Evolutionary conservation across 352 stramenopile species (phyloP).

Genomic region (Pythium phragmitis): DNA sequence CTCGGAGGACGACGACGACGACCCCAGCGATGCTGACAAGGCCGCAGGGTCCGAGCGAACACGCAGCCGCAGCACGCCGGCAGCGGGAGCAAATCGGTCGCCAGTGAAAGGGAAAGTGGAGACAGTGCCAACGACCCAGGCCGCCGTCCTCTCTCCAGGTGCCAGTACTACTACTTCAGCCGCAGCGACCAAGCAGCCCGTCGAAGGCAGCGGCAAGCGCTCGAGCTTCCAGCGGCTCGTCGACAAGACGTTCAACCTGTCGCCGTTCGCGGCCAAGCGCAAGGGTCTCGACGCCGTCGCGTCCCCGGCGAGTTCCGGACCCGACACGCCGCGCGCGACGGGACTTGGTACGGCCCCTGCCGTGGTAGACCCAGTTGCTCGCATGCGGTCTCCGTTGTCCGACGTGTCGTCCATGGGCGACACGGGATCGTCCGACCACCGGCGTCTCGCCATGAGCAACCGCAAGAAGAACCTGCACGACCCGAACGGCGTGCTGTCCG

Average conservation of each 20-base stretch:
- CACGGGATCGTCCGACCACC: conserved; percentile 1
- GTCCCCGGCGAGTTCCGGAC: conserved; percentile 11
- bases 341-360: background rate
- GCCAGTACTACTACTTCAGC: too few relatives aligned
- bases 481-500: conserved; percentile 10
- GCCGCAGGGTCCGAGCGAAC: background rate
- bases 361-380: background rate
- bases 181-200: conserved; percentile 1
- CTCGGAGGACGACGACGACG: conserved; percentile 26
- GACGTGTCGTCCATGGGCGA: conserved; percentile 18
- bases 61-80: background rate
- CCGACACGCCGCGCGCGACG: conserved; percentile 9
- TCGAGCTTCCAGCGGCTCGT: conserved; percentile 68
- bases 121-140: too few relatives aligned
- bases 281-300: conserved; percentile 32
- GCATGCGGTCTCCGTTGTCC: conserved; percentile 21
- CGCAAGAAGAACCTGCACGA: conserved; percentile 16
- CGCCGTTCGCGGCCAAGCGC: conserved; percentile 47
- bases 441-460: background rate
- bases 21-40: conserved; percentile 13
- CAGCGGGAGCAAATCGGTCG: too few relatives aligned
- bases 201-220: conserved; percentile 33
- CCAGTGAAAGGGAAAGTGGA: too few relatives aligned
- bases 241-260: conserved; percentile 59
- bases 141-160: too few relatives aligned